These are phyloP conservation scores for Verticillium tricorpus DNA, from an alignment of 2,329 filamentous ascomycete species.

Conservation along the genomic window DNA sequence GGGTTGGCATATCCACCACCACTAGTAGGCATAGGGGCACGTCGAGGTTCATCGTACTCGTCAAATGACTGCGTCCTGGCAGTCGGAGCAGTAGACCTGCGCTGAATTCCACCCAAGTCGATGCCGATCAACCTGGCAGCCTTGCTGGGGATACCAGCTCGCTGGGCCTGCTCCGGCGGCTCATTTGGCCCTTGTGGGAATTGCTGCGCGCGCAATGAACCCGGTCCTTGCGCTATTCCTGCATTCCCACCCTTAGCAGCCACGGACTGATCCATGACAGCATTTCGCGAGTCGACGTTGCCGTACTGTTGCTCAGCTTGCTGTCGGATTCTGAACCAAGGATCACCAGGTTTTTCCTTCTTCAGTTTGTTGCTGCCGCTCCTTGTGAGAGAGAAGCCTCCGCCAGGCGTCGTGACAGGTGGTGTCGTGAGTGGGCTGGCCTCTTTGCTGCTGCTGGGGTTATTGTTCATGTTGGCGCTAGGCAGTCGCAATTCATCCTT, in stretches of 20 bases:
- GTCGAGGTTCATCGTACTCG: conserved; percentile 4
- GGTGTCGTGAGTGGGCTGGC: conserved; percentile 17
- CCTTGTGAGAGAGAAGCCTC: conserved; percentile 35
- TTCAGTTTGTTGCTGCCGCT: conserved; percentile 55
- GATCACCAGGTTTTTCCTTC: conserved; percentile 53
- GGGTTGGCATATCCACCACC: conserved; percentile 4
- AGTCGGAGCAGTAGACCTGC: conserved; percentile 11
- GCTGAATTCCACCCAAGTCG: conserved; percentile 9
- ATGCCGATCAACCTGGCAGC: conserved; percentile 13
- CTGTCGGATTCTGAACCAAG: conserved; percentile 36
- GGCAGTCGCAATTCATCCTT: conserved; percentile 37
- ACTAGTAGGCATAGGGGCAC: conserved; percentile 1
- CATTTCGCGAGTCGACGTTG: conserved; percentile 19
- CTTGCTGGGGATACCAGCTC: conserved; percentile 10
- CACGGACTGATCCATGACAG: conserved; percentile 14
- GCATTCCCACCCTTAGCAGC: conserved; percentile 11
- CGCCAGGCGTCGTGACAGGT: conserved; percentile 22
- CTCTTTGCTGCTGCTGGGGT: conserved; percentile 3
- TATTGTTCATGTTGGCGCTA: conserved; percentile 10
- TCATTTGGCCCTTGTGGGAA: conserved; percentile 22
- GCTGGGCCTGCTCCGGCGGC: background rate
- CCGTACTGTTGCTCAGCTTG: conserved; percentile 36
- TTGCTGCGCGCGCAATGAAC: conserved; percentile 24
- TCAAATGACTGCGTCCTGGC: conserved; percentile 1
- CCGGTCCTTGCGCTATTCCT: conserved; percentile 7